A percentile compares a stretch with the other conserved stretches of the same genome.
These are phyloP conservation scores for Suhomyces bokatorum DNA, from an alignment of 1,139 yeast genomes.

Conservation along the genomic window DNA sequence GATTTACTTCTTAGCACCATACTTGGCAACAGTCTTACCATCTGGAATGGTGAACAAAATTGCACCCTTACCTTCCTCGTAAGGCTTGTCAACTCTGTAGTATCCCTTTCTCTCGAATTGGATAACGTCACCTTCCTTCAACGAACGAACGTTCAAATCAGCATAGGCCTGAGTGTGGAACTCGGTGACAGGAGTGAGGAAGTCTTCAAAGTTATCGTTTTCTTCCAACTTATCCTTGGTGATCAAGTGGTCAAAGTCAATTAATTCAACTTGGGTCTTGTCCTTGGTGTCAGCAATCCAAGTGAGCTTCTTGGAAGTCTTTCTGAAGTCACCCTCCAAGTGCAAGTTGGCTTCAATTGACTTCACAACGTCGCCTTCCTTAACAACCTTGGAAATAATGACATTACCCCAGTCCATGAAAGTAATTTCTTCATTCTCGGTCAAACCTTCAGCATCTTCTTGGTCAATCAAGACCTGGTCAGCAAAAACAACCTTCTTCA, in stretches of 20 bases:
- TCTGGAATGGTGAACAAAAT: conserved; percentile 95
- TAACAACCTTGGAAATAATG: conserved; percentile 69
- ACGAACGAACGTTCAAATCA: conserved; percentile 71
- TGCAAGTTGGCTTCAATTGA: conserved; percentile 78
- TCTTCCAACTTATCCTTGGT: conserved; percentile 96
- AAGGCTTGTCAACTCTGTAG: conserved; percentile 75
- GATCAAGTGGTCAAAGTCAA: conserved; percentile 93
- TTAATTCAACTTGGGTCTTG: conserved; percentile 69
- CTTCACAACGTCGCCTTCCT: conserved; percentile 53
- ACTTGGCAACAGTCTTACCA: conserved; percentile 84
- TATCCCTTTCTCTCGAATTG: conserved; percentile 98
- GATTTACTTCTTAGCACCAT: conserved; percentile 58
- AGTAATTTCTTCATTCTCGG: conserved; percentile 82
- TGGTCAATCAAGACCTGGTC: conserved; percentile 76
- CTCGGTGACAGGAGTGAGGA: conserved; percentile 84
- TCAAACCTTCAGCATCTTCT: conserved; percentile 78
- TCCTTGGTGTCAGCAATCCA: conserved; percentile 90
- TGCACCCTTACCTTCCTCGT: conserved; percentile 59
- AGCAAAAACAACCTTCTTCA: conserved; percentile 71
- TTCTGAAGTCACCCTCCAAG: conserved; percentile 96
- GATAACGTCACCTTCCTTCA: conserved; percentile 83
- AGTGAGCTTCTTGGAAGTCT: conserved; percentile 91
- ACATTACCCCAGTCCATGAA: conserved; percentile 99
- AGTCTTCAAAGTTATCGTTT: conserved; percentile 91
- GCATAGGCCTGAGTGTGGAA: conserved; percentile 80